Conservation (phyloP, 768 basidiomycete genomes). For the Austroboletus eburneus region DNA sequence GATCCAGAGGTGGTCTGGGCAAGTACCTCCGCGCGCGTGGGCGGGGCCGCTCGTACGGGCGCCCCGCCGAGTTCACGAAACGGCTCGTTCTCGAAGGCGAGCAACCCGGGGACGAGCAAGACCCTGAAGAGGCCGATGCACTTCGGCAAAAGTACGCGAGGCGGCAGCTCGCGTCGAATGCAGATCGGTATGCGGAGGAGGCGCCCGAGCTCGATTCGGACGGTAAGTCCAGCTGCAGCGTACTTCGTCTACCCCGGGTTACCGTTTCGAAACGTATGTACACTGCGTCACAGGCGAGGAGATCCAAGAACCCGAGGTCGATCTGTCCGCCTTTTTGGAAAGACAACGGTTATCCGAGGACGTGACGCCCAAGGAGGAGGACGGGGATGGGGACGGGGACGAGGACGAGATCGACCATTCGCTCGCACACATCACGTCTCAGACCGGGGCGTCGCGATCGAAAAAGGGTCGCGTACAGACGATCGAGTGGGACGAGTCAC, state of each 20-base stretch:
- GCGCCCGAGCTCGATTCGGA: slow-evolving; percentile 68
- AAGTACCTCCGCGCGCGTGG: slow-evolving; percentile 74
- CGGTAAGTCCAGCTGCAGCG: too few relatives aligned
- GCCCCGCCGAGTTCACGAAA: slow-evolving; percentile 62
- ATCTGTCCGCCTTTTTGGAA: slow-evolving; percentile 63
- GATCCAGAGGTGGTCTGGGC: slow-evolving; percentile 64
- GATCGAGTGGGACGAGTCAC: slow-evolving; percentile 63
- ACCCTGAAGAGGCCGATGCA: slow-evolving; percentile 47
- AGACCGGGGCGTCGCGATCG: slow-evolving; percentile 19
- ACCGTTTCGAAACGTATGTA: too few relatives aligned
- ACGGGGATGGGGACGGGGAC: slow-evolving; percentile 40
- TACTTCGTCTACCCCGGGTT: too few relatives aligned
- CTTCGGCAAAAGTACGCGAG: slow-evolving; percentile 47
- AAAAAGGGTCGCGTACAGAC: slow-evolving; percentile 62
- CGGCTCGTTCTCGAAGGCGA: slow-evolving; percentile 63
- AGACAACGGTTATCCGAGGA: slow-evolving; percentile 50
- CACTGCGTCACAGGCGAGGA: slow-evolving; percentile 73
- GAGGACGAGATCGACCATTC: slow-evolving; percentile 49
- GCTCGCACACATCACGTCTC: slow-evolving; percentile 49
- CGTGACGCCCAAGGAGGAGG: slow-evolving; percentile 18
- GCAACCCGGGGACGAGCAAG: slow-evolving; percentile 28
- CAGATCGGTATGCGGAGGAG: slow-evolving; percentile 68
- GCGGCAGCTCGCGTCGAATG: slow-evolving; percentile 63
- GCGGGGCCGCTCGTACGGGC: slow-evolving; percentile 53
- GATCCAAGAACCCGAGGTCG: slow-evolving; percentile 66